Evolutionary conservation across 2,329 filamentous ascomycete genomes (phyloP), one percentile per base, ranked within the genome.

Genomic region (Aspergillus uvarum): DNA sequence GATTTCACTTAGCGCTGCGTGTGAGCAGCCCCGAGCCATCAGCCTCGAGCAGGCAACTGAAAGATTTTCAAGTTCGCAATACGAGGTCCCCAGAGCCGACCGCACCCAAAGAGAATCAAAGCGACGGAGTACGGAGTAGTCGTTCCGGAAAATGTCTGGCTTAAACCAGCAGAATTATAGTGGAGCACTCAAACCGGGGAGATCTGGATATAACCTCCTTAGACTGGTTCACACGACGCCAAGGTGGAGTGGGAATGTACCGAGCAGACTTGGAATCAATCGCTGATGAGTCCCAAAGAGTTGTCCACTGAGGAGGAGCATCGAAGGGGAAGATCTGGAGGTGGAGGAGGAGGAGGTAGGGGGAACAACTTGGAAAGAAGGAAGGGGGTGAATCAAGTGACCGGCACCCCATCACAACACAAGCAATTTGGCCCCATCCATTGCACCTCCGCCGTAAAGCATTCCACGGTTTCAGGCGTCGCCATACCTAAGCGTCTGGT

Each of bases 301-400:
- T 44, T 44, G 6, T 42, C 38, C 38, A 44, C 16, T 44, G 16
- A n/a, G 10, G 14, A 50, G 22, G 48, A 50, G 22, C 14, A n/a
- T 50, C 32, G 31, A 31, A 48, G 21, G 26, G 38, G 53, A 35
- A 29, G 53, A 47, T 24, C 47, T 8, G 53, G 26, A 32, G 53
- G 32, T 42, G 32, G 12, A 35, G 32, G 32, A 8, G 26, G 26
- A 29, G 26, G 26, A 29, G 26, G 32, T 35, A 35, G 32, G 32
- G 32, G 32, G 32, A 54, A 31, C 2, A 22, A 22, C 22, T 22
- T 22, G 22, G 24, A 16, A 32, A 26, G 52, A 54, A 54, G 47
- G 47, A 50, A 50, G 53, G 53, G 52, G 53, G 42, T 35, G 26
- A 24, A 55, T 55, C 53, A 55, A 55, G 53, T 55, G 53, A 55